Evolutionary conservation across 768 basidiomycete genomes (phyloP).

Genomic region (Tulasnella calospora): DNA sequence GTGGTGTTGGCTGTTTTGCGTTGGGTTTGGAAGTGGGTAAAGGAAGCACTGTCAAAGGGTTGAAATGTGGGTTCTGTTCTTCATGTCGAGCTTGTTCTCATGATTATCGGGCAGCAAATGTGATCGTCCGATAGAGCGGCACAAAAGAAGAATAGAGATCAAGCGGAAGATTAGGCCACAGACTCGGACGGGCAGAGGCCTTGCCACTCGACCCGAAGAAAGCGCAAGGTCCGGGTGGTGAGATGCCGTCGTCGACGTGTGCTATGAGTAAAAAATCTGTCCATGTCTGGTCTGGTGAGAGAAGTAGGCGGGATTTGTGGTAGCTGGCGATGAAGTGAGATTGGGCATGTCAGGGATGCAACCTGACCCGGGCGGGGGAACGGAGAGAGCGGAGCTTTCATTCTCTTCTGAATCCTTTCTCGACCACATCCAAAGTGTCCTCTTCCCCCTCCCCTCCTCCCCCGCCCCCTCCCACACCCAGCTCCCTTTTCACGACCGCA

Average conservation of each 20-base stretch:
- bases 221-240: conserved; percentile 8
- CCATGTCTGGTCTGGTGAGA: neutral
- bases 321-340: neutral
- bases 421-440: neutral
- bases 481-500: conserved; percentile 16
- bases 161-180: conserved; percentile 4
- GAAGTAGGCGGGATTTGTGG: neutral
- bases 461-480: conserved; percentile 13
- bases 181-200: neutral
- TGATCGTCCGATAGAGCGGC: conserved; percentile 11
- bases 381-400: conserved; percentile 4
- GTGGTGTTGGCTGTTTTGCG: neutral
- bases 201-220: neutral
- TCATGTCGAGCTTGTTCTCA: conserved; percentile 12
- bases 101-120: conserved; percentile 5
- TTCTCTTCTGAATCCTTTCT: neutral
- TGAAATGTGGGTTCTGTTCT: conserved; percentile 10
- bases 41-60: conserved; percentile 10
- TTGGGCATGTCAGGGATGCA: neutral
- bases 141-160: conserved; percentile 12
- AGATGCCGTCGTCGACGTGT: conserved; percentile 7
- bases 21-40: conserved; percentile 9
- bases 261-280: neutral
- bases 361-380: conserved; percentile 5
- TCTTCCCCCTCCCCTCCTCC: conserved; percentile 22